Evolutionary conservation across 2,329 filamentous ascomycete genomes (phyloP).

Genomic region (Aspergillus ochraceoroseus): DNA sequence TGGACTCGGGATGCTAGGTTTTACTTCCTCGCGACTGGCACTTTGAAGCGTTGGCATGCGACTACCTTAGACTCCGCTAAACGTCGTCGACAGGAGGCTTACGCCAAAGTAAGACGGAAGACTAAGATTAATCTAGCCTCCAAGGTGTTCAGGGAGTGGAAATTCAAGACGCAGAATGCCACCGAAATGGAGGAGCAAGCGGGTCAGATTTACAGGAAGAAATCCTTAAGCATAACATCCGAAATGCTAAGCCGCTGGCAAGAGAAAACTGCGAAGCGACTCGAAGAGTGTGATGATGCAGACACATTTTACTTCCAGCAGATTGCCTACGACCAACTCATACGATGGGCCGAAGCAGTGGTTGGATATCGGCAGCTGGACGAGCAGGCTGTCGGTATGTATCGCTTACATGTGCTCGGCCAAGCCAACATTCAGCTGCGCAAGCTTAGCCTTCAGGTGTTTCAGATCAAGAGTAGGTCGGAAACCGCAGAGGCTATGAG

Average conservation of each 20-base stretch:
- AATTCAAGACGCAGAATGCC: conserved; percentile 30
- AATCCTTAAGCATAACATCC: conserved; percentile 33
- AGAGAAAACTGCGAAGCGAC: conserved; percentile 34
- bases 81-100: conserved; percentile 52
- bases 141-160: conserved; percentile 40
- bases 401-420: conserved; percentile 46
- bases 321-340: conserved; percentile 37
- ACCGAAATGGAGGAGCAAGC: conserved; percentile 41
- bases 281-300: conserved; percentile 36
- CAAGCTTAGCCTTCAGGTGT: conserved; percentile 55
- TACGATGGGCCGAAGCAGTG: conserved; percentile 35
- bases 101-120: conserved; percentile 50
- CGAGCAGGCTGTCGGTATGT: conserved; percentile 45
- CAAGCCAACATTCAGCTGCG: conserved; percentile 48
- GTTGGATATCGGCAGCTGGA: conserved; percentile 34
- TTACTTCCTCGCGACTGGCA: conserved; percentile 51
- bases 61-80: conserved; percentile 50
- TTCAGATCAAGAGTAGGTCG: conserved; percentile 49
- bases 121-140: conserved; percentile 53
- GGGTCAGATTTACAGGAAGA: conserved; percentile 32
- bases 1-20: conserved; percentile 55
- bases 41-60: conserved; percentile 50
- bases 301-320: conserved; percentile 39
- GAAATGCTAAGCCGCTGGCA: conserved; percentile 44
- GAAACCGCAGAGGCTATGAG: conserved; percentile 52